These are phyloP conservation scores for Amphicarpaea edgeworthii DNA, from an alignment of 306 rosid genomes.

Conservation along the genomic window DNA sequence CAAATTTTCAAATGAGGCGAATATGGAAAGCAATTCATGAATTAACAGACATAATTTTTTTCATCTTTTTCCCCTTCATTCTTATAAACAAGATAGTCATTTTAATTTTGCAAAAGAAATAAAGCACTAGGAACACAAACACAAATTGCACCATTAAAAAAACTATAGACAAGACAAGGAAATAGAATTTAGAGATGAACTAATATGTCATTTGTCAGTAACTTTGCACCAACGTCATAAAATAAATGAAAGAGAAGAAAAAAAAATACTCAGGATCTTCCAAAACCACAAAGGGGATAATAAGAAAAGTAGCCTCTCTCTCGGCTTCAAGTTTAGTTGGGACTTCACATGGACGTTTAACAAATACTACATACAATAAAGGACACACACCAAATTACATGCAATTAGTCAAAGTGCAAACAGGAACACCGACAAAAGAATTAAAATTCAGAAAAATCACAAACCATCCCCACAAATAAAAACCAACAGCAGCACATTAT, in stretches of 20 bases:
- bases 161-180: not conserved
- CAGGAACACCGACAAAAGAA: constrained; percentile 19
- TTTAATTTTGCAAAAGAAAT: not conserved
- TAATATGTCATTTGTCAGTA: not conserved
- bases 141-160: not conserved
- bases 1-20: constrained; percentile 8
- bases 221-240: not conserved
- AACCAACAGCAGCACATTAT: not conserved
- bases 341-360: not conserved
- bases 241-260: not conserved
- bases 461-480: constrained; percentile 20
- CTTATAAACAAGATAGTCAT: not conserved
- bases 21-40: not conserved
- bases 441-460: constrained; percentile 22
- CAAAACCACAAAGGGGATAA: not conserved
- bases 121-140: not conserved
- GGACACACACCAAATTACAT: constrained; percentile 20
- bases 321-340: not conserved
- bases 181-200: not conserved
- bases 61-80: not conserved
- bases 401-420: not conserved
- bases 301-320: not conserved
- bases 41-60: not conserved
- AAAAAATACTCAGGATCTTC: not conserved
- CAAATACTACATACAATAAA: not conserved